Conservation (phyloP, 495 filamentous ascomycete species). For the Neurospora tetrasperma region DNA sequence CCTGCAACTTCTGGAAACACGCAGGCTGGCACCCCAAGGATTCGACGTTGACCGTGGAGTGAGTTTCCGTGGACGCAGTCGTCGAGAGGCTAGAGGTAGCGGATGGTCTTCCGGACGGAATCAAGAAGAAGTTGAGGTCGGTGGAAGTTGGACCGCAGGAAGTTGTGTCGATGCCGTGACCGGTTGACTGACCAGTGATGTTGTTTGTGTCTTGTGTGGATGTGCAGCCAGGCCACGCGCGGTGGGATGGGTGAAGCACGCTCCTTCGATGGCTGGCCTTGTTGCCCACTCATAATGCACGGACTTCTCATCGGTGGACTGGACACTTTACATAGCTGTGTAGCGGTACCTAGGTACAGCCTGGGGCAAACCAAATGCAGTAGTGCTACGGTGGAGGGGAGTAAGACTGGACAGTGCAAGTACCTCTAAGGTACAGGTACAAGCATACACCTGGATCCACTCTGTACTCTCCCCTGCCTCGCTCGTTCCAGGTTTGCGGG, state of each 20-base stretch:
- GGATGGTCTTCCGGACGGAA: not conserved
- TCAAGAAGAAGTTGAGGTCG: not conserved
- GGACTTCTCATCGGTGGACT: not conserved
- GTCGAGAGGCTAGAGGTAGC: not conserved
- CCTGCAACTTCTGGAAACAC: not conserved
- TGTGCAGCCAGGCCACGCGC: not conserved
- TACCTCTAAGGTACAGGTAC: not conserved
- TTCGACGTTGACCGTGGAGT: not conserved
- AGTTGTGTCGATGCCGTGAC: constrained; percentile 1
- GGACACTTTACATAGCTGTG: not conserved
- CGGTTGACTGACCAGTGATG: not conserved
- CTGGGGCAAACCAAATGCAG: not conserved
- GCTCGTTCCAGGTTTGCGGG: no score
- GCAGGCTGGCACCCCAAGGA: not conserved
- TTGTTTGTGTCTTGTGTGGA: not conserved
- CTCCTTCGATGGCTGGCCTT: not conserved
- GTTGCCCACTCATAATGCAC: not conserved
- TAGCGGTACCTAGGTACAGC: not conserved
- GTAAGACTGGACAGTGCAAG: not conserved
- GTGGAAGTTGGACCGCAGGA: not conserved
- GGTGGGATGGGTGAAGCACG: not conserved
- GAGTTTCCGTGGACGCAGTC: not conserved
- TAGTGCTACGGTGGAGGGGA: not conserved
- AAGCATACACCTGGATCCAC: not conserved
- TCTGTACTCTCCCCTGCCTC: not conserved